These are phyloP conservation scores for Venustampulla echinocandica DNA, from an alignment of 495 filamentous ascomycete species.

Conservation along the genomic window DNA sequence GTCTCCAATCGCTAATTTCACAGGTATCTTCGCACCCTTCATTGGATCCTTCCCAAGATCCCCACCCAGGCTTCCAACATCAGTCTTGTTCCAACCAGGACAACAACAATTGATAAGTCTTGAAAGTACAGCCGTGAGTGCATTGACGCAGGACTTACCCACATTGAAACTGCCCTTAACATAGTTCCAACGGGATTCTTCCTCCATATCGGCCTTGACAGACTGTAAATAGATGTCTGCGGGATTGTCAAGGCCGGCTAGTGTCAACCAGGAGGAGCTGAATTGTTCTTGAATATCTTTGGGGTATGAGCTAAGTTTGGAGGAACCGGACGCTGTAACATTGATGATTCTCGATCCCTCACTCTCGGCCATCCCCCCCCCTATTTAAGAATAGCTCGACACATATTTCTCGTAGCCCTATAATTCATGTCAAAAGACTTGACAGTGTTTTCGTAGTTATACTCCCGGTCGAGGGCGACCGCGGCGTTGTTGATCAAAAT, in stretches of 20 bases:
- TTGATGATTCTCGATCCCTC: neutral
- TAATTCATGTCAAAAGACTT: neutral
- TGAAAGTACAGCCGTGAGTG: neutral
- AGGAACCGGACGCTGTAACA: neutral
- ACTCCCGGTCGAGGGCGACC: neutral
- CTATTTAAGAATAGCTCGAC: neutral
- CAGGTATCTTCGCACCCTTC: slow-evolving; percentile 2
- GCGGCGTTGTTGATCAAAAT: neutral
- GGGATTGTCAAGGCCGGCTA: neutral
- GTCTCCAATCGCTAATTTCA: slow-evolving; percentile 1
- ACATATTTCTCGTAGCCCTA: neutral
- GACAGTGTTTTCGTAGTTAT: neutral
- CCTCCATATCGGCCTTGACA: neutral
- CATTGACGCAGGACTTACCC: slow-evolving; percentile 1
- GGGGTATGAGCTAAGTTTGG: neutral
- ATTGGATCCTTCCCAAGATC: neutral
- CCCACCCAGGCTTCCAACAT: neutral
- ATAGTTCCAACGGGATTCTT: neutral
- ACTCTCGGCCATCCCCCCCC: neutral
- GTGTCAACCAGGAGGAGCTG: neutral
- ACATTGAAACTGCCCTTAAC: neutral
- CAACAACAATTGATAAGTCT: slow-evolving; percentile 5
- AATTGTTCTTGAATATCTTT: neutral
- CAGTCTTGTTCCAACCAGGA: neutral
- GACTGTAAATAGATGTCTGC: slow-evolving; percentile 4